These are phyloP conservation scores for Combretum micranthum DNA, from an alignment of 345 rosid genomes.

Conservation along the genomic window DNA sequence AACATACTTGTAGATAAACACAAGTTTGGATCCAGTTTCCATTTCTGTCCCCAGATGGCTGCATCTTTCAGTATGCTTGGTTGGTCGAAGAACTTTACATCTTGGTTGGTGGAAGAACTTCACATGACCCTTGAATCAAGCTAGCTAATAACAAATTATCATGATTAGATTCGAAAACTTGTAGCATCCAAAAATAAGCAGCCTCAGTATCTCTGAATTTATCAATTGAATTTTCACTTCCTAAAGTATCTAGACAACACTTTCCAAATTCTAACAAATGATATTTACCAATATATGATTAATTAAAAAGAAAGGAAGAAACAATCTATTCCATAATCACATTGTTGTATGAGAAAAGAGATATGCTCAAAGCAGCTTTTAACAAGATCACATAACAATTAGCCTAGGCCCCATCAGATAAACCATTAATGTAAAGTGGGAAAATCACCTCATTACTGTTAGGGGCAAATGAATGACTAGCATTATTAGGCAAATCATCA, in stretches of 20 bases:
- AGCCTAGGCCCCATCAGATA: too few relatives aligned
- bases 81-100: constrained; percentile 42
- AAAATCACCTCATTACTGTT: constrained; percentile 49
- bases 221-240: too few relatives aligned
- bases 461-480: constrained; percentile 44
- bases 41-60: constrained; percentile 30
- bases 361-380: too few relatives aligned
- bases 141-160: constrained; percentile 38
- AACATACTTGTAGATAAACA: constrained; percentile 61
- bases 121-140: constrained; percentile 51
- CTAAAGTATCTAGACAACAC: too few relatives aligned
- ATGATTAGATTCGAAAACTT: constrained; percentile 69
- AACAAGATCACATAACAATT: too few relatives aligned
- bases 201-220: too few relatives aligned
- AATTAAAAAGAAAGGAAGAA: neutral
- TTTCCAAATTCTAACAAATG: too few relatives aligned
- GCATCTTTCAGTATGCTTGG: constrained; percentile 36
- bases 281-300: neutral
- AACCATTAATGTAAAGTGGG: too few relatives aligned
- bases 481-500: constrained; percentile 54
- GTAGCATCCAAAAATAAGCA: constrained; percentile 2
- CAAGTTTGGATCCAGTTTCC: constrained; percentile 20
- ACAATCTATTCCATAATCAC: neutral
- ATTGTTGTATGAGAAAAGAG: neutral
- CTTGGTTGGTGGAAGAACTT: too few relatives aligned